Percentiles rank a stretch among this genome's conserved stretches.
phyloP scores from a whole-genome alignment of 768 basidiomycete genomes.

The Heimioporus sp. region DNA sequence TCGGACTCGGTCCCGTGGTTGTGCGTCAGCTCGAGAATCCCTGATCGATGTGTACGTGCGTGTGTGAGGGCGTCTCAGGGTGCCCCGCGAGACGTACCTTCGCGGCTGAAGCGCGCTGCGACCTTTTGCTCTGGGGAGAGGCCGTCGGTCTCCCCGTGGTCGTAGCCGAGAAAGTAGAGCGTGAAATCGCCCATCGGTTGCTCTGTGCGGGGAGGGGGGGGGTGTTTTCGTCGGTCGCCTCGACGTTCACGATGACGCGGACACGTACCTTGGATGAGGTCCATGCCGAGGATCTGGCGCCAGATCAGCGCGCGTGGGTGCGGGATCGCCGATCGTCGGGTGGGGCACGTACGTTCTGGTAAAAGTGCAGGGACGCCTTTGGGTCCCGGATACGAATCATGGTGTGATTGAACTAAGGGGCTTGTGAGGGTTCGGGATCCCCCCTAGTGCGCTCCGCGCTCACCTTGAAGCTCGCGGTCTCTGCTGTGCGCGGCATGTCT shows the following conservation, averaged over 20 bases:
- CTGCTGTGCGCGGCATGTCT: slow-evolving; percentile 61
- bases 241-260: neutral
- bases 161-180: slow-evolving; percentile 85
- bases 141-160: slow-evolving; percentile 48
- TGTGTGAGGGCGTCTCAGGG: neutral
- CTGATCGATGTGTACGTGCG: slow-evolving; percentile 32
- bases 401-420: slow-evolving; percentile 72
- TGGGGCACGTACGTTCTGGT: slow-evolving; percentile 54
- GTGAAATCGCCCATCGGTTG: slow-evolving; percentile 60
- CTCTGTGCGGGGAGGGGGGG: slow-evolving; percentile 36
- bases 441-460: neutral
- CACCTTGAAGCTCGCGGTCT: slow-evolving; percentile 66
- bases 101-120: slow-evolving; percentile 51
- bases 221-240: neutral
- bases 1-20: slow-evolving; percentile 91
- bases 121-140: slow-evolving; percentile 53
- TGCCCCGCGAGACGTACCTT: slow-evolving; percentile 46
- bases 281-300: slow-evolving; percentile 67
- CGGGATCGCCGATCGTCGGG: neutral
- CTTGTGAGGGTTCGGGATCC: no score
- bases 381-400: slow-evolving; percentile 91
- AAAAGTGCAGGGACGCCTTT: slow-evolving; percentile 76
- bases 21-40: slow-evolving; percentile 80
- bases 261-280: slow-evolving; percentile 54
- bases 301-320: neutral